These are phyloP conservation scores for Lizonia empirigonia DNA, from an alignment of 2,329 filamentous ascomycete genomes.

Conservation along the genomic window DNA sequence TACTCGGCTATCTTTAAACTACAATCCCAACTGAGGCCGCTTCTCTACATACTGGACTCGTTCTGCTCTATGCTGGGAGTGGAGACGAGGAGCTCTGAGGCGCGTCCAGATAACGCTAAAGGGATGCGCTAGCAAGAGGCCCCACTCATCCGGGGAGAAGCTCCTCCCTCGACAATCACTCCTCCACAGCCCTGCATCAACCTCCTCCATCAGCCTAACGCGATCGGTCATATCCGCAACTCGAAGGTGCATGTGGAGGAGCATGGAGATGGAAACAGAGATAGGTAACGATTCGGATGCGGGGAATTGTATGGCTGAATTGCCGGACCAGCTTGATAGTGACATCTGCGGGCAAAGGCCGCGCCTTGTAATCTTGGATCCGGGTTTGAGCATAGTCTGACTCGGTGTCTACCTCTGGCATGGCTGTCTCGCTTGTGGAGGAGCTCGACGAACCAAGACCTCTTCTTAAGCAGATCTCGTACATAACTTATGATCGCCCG, in stretches of 20 bases:
- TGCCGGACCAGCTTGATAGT: neutral
- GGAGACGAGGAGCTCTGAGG: constrained; percentile 6
- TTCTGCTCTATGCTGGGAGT: neutral
- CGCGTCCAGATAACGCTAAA: neutral
- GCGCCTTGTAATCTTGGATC: neutral
- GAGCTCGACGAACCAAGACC: constrained; percentile 4
- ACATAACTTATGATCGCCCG: neutral
- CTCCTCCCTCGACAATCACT: constrained; percentile 18
- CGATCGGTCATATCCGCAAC: neutral
- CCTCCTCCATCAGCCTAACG: neutral
- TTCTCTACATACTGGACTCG: neutral
- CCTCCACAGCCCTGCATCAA: neutral
- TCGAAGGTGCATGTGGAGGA: neutral
- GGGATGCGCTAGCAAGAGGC: neutral
- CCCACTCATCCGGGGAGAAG: constrained; percentile 16
- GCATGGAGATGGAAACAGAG: neutral
- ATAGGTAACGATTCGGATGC: constrained; percentile 5
- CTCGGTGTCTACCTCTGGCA: neutral
- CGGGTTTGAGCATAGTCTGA: neutral
- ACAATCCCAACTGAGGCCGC: neutral
- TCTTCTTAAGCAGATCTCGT: neutral
- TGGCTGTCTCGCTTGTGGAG: neutral
- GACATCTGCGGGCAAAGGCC: neutral
- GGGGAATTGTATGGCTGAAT: neutral
- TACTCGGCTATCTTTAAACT: constrained; percentile 2